Base-by-base conservation (phyloP, 257 asterid species). In the Solanum verrucosum region DNA sequence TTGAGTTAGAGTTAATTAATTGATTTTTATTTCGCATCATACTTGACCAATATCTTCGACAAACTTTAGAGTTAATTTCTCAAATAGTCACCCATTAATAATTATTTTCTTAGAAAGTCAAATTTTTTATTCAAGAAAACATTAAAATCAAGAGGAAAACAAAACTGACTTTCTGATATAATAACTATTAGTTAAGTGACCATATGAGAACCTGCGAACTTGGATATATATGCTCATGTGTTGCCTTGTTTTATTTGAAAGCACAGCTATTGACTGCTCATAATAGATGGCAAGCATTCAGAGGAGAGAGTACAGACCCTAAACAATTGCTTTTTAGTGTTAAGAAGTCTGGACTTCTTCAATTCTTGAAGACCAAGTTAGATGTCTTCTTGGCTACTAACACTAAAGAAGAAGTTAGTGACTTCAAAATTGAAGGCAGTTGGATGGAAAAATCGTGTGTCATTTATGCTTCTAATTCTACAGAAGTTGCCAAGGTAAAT, bases 401-500 rank as follows among this genome's bases (percentile, higher is more conserved):
- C 44, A 84, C 89, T 4, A 89, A 20, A 11, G 91, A 90, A 84
- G 91, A 89, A 34, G 89, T 79, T 56, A 88, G 86, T 52, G 91
- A 92, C 85, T 92, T 92, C 89, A 88, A 84, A 46, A 73, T 92
- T 11, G 91, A 90, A 82, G 92, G 92, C 65, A 89, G 91, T 73
- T 90, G 90, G 91, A 33, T 72, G 21, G 89, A 90, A 9, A 85
- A 88, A 63, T 90, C 93, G 0, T 90, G 92, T 67, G 35, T 63
- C 44, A 75, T 92, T 33, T 87, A 88, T 81, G 91, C 91, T 31
- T 98, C 97, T 25, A 79, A 92, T 29, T 89, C 98, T 40, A 89
- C 73, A 29, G 88, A 95, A 89, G 34, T 95, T 35, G 98, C 98
- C 25, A 97, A 97, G 92, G 97, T 96, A 89, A 88, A 20, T 52